Conservation (phyloP, 768 basidiomycete genomes). For the Neoboletus brunneissimus region DNA sequence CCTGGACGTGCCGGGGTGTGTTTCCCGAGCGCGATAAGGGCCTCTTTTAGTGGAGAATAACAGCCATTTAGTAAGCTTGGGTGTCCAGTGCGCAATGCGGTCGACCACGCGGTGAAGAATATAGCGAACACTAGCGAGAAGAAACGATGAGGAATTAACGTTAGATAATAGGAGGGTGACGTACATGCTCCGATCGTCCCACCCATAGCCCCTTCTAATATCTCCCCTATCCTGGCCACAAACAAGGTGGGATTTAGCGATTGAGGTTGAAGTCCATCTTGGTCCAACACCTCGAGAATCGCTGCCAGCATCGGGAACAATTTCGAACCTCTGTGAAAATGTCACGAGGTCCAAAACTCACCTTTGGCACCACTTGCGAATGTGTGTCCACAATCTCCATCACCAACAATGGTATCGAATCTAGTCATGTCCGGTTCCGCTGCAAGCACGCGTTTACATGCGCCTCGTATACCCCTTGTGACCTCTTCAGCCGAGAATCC, state of each 20-base stretch:
- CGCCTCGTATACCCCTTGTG: slow-evolving; percentile 20
- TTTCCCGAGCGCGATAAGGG: slow-evolving; percentile 31
- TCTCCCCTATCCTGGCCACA: slow-evolving; percentile 35
- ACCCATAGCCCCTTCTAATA: slow-evolving; percentile 50
- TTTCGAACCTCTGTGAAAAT: neutral
- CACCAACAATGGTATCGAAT: slow-evolving; percentile 59
- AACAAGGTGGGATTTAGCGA: slow-evolving; percentile 21
- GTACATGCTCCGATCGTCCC: slow-evolving; percentile 52
- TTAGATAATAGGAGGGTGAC: slow-evolving; percentile 26
- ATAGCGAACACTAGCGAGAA: slow-evolving; percentile 40
- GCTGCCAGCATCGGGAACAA: slow-evolving; percentile 14
- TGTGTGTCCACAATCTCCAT: slow-evolving; percentile 63
- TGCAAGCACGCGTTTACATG: slow-evolving; percentile 42
- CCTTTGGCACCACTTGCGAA: slow-evolving; percentile 48
- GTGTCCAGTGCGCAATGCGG: slow-evolving; percentile 6
- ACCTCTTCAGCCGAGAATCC: slow-evolving; percentile 13
- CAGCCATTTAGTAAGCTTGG: neutral
- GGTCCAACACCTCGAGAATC: slow-evolving; percentile 33
- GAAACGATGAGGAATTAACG: neutral
- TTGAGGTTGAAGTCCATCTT: slow-evolving; percentile 21
- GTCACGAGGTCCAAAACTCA: slow-evolving; percentile 4
- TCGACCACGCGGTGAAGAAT: slow-evolving; percentile 40
- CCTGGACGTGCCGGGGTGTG: slow-evolving; percentile 53
- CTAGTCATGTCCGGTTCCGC: slow-evolving; percentile 52
- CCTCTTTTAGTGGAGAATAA: slow-evolving; percentile 21